These are phyloP conservation scores for Salvia miltiorrhiza DNA, from an alignment of 257 asterid species.

Conservation along the genomic window DNA sequence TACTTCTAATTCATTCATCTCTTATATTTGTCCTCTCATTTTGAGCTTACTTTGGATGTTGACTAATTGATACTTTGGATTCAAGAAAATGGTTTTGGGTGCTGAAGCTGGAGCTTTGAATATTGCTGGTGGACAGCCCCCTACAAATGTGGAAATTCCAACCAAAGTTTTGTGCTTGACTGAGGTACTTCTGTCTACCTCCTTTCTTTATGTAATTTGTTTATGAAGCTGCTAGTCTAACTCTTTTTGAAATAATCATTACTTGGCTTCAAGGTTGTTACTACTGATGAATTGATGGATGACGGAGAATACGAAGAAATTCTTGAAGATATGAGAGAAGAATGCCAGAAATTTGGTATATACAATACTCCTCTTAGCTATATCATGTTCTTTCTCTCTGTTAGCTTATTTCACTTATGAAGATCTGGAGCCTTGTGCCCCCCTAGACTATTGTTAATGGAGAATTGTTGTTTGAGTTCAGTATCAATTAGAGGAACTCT, in stretches of 20 bases:
- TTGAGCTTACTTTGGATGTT: neutral
- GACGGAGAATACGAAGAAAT: constrained; percentile 63
- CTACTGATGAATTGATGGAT: constrained; percentile 52
- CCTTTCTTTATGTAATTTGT: neutral
- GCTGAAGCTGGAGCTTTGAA: constrained; percentile 41
- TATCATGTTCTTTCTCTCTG: neutral
- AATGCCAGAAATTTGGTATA: constrained; percentile 65
- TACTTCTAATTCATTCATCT: neutral
- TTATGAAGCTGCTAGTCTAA: constrained; percentile 13
- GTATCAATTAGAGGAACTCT: neutral
- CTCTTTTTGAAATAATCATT: constrained; percentile 3
- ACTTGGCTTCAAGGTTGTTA: constrained; percentile 44
- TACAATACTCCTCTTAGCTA: neutral
- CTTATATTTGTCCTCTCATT: neutral
- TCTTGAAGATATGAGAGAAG: constrained; percentile 65
- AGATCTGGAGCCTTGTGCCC: neutral
- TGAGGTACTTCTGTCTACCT: constrained; percentile 38
- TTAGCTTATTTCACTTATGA: neutral
- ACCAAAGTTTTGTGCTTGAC: constrained; percentile 65
- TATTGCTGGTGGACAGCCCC: constrained; percentile 28
- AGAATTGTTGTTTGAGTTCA: neutral
- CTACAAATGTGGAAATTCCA: constrained; percentile 37
- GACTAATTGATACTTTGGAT: constrained; percentile 23
- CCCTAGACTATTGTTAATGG: neutral
- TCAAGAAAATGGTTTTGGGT: constrained; percentile 56